Base-by-base conservation (phyloP, 768 basidiomycete species). In the Coprinopsis cinerea region DNA sequence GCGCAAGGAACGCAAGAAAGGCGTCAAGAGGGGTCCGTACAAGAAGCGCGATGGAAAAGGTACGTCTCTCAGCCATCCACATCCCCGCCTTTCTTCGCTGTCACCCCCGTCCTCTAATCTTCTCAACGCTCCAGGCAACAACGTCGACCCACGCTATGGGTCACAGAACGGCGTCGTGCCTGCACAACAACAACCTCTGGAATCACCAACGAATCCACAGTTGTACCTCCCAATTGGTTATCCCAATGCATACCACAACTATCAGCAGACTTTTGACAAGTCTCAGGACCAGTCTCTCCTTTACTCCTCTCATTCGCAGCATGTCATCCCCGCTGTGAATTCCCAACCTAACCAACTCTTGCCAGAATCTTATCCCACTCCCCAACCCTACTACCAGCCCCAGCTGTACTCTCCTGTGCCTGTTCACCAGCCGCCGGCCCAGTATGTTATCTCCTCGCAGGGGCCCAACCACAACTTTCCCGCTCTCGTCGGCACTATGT, bases 11-110 rank as follows among this genome's bases (percentile, higher is more conserved):
- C 79, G 92, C 61, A 89, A 88, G 66, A 89, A 88, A 64, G 88
- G 88, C 56, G 76, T 88, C 57, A 91, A 89, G 73, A 72, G 88
- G 61, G 88, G 88, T 39, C 88, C 88, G 67, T 91, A 91, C 85
- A 90, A 90, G 88, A 91, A 90, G 82, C 87, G 86, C 82, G 87
- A 88, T 86, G 82, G 80, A 78, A 88, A 85, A 78, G 79, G 87
- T 88, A 63, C 67, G 82, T 67, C 54, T 57, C 59, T 66, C 47
- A 40, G 30, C 22, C 30, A 39, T 26, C 51, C 45, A 42, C 22
- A 17, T 52, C 40, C 48, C 43, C 36, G 23, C 42, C 20, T 50
- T 47, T 26, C 47, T 44, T 54, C 57, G 48, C 48, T 48, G 43
- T 44, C 52, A 54, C 57, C 37, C 40, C 53, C 62, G 59, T 49